Base-by-base conservation (phyloP, 2,329 filamentous ascomycete genomes). In the Pseudogymnoascus verrucosus region DNA sequence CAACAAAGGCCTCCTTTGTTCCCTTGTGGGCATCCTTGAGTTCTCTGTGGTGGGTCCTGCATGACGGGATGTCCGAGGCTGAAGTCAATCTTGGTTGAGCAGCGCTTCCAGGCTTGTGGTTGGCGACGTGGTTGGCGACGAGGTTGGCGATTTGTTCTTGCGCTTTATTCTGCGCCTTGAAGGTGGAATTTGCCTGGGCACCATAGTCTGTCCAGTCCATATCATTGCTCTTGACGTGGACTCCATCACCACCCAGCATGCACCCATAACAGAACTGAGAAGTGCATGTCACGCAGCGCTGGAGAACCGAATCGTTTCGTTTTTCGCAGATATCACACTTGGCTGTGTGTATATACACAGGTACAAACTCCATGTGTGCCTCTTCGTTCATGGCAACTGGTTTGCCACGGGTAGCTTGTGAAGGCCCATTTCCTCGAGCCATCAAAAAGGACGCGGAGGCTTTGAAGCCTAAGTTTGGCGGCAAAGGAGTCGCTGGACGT, bases 321-420 rank as follows among this genome's bases (percentile, higher is more conserved):
- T 44, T 51, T 23, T 51, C 36, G n/a, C 61, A 62, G 7, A 44
- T 47, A 16, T 62, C 61, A 34, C 61, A 62, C 19, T 62, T 62
- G 19, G 61, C 61, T 3, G 42, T 62, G 61, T 62, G 61, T 16
- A 62, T 62, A 39, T 39, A 61, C 21, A 61, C 26, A 8, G 60
- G 34, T 6, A 31, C 3, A 47, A 61, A 61, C 19, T 21, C 36
- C 6, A n/a, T 61, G 12, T 61, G 60, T 34, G 26, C 5, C 51
- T 57, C 51, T 36, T 57, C 51, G 14, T 34, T 34, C 28, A 57
- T 57, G 8, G 51, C 51, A 34, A 14, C 28, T 36, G 51, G 51
- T 21, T 31, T 36, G 28, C 26, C 47, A 3, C 6, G 34, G n/a
- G n/a, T 8, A 57, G 28, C 26, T 26, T 57, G 14, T 5, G 51